Evolutionary conservation across 73 alveolate genomes (phyloP), one percentile per base, ranked within the genome.

Genomic region (Paramecium sonneborni): DNA sequence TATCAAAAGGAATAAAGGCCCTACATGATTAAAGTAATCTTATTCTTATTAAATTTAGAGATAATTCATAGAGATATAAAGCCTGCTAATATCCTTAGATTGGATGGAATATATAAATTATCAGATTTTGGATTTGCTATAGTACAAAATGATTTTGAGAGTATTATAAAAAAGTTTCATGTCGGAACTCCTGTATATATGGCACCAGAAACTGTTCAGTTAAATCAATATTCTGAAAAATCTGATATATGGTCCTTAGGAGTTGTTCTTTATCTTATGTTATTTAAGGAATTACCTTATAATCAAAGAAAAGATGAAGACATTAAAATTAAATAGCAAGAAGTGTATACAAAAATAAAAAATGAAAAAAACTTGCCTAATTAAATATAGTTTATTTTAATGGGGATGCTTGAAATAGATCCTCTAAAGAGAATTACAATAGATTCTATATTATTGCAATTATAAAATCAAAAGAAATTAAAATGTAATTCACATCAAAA

Each of bases 181-280:
- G 90, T 79, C 5, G 90, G 90, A 39, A 92, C 95, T 56, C 96
- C 96, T 10, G 44, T 93, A 3, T 92, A 70, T 57, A 93, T 93
- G 96, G 96, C 96, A 0, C 96, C 96, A 18, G 96, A 93, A 41
- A 92, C 74, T 24, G 41, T 93, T 26, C 56, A 79, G 30, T 46
- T 43, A 8, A 95, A 93, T 46, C 46, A 38, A 14, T 93, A 93
- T 43, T 69, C 93, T 39, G 93, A 69, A 72, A 92, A 93, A 82
- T 92, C 96, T 26, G 96, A 93, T 85, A 84, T 93, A 7, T 93
- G 96, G 96, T 32, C 90, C n/a, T 24, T 79, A 43, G 90, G 90
- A n/a, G 74, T 79, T 2, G 90, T 79, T 79, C 72, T 79, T 38
- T 79, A 79, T 32, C 24, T 30, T 2, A 79, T 79, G 90, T n/a